Evolutionary conservation across 106 monocot species (phyloP), one percentile per base, ranked within the genome.

Genomic region (Dendrobium nobile): DNA sequence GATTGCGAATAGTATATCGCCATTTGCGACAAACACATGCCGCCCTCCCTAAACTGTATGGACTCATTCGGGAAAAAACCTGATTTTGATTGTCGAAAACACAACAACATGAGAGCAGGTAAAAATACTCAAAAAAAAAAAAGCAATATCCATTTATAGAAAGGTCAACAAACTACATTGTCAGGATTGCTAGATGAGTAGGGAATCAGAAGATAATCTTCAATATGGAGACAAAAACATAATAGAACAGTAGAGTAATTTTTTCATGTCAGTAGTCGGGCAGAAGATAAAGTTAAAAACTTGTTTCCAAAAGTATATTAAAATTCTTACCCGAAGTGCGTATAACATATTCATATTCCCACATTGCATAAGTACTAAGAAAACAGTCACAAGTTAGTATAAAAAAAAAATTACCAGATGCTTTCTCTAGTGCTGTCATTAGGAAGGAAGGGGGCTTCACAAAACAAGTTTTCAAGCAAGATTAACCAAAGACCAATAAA

Each of bases 11-110:
- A 28, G 84, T 93, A 79, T 95, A 95, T 83, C 83, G 91, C 98
- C 98, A 99, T 72, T 93, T 99, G 24, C 98, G 89, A 82, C 98
- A 99, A 54, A 99, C 98, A 81, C 98, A 99, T 77, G 95, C 84
- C 22, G 98, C 88, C 81, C 87, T 95, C 54, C 98, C 98, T 80
- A 99, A 85, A 51, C 67, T 85, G 79, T 88, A 89, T 70, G 98
- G 92, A 51, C 80, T 81, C 91, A 91, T 89, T 80, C 95, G 82
- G 75, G 87, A 74, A 79, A 99, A 95, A 87, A 99, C 85, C 98
- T 99, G 87, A 54, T 73, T 56, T 37, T 55, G 75, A 15, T 48
- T 42, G 10, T 10, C 54, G 8, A 56, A 16, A 31, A 68, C 37
- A 19, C 0, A 75, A 47, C 22, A 5, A 41, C 7, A 73, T 65